phyloP scores from a whole-genome alignment of 2,329 filamentous ascomycete genomes.

The Penicillium sp. region DNA sequence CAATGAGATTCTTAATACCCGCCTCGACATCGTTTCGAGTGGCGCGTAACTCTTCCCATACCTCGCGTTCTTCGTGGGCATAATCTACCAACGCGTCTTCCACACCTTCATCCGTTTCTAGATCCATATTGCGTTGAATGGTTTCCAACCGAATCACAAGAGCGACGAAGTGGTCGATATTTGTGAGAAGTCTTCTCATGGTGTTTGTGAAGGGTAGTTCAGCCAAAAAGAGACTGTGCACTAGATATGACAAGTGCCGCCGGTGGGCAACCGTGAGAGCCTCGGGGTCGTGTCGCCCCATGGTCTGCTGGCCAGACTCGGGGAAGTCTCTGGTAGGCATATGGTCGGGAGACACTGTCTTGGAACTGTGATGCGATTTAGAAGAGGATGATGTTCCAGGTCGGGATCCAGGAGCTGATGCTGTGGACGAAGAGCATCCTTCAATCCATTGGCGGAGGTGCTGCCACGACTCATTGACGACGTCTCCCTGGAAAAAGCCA shows the following conservation, averaged over 20 bases:
- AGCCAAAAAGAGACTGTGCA: constrained; percentile 45
- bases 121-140: constrained; percentile 74
- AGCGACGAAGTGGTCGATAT: constrained; percentile 78
- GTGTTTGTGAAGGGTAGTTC: constrained; percentile 40
- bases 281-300: constrained; percentile 71
- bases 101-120: constrained; percentile 78
- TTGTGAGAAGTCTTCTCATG: constrained; percentile 39
- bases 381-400: constrained; percentile 39
- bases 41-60: constrained; percentile 62
- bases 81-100: constrained; percentile 72
- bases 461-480: constrained; percentile 77
- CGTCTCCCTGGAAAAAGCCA: constrained; percentile 84
- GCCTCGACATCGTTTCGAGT: constrained; percentile 64
- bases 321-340: constrained; percentile 8
- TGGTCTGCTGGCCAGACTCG: constrained; percentile 17
- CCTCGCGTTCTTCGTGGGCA: constrained; percentile 67
- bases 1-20: constrained; percentile 62
- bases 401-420: constrained; percentile 33
- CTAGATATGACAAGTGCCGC: constrained; percentile 68
- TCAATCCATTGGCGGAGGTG: constrained; percentile 75
- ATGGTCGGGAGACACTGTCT: constrained; percentile 5
- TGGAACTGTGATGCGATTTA: constrained; percentile 16
- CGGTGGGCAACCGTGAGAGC: constrained; percentile 77
- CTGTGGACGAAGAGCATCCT: constrained; percentile 36
- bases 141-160: constrained; percentile 71